Evolutionary conservation across 495 filamentous ascomycete genomes (phyloP), one percentile per base, ranked within the genome.

Genomic region (Staphylotrichum longicolle): DNA sequence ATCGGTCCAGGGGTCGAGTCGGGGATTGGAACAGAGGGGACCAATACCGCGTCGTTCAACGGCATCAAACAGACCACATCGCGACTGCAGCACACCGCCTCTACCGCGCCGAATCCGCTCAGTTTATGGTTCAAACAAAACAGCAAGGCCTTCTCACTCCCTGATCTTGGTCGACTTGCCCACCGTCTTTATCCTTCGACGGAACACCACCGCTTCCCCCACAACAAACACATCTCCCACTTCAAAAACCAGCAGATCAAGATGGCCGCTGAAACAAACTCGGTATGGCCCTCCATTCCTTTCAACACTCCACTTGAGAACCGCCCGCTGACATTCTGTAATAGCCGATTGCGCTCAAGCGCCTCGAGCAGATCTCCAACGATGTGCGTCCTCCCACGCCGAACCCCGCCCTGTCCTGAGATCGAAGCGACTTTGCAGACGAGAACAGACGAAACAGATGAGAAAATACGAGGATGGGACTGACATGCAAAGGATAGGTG

Each of bases 281-380:
- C 70, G 15, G 72, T 74, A 63, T 33, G 64, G 10, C 32, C 45
- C 10, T 15, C 9, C 3, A 37, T 7, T 11, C 3, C 14, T 49
- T 7, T 5, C 10, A 10, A 41, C 10, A 20, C 14, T 27, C 44
- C 27, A n/a, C 4, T 7, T 0, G 37, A 49, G 9, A 33, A 32
- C 34, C 5, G 32, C 34, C 15, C 35, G 4, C 58, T 62, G 41
- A 66, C 49, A 44, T 63, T 34, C 34, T 15, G 60, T 2, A 46
- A 58, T 58, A 95, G 90, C 92, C 91, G 44, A 80, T 97, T 52
- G 82, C 90, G 42, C 78, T 84, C 56, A 83, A 84, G 61, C 85
- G 92, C 64, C 84, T 97, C 57, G 85, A 84, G 74, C 87, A 93
- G 74, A 93, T 97, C 70, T 87, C 89, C 62, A 86, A 79, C 64